Evolutionary conservation across 768 basidiomycete species (phyloP), one percentile per base, ranked within the genome.

Genomic region (Serendipita indica): DNA sequence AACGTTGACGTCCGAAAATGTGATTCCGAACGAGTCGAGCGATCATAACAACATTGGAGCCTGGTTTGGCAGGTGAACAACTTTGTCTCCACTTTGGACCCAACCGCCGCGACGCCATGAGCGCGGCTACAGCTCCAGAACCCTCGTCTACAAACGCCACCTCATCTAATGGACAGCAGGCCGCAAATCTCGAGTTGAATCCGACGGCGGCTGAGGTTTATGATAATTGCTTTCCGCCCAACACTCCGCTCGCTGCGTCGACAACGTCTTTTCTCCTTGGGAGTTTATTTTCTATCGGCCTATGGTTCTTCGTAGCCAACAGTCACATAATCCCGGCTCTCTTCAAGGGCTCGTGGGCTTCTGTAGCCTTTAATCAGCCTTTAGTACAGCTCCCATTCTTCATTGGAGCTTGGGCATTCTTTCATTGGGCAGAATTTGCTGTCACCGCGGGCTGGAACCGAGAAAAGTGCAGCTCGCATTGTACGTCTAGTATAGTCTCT

Each of bases 371-470:
- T 27, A 54, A 54, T 33, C 54, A 35, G 5, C 30, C 45, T 33
- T 54, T 60, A 1, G 33, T 61, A 59, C 86, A 86, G 65, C 74
- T 96, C 1, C 89, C 86, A 0, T 82, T 88, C 69, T 98, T 92
- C 69, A 62, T 88, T 37, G 81, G 85, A 33, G 76, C 84, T 3
- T 90, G 89, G 87, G 77, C 88, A 0, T 73, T 76, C 33, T 99
- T 99, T 69, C 96, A 99, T 66, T 86, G 90, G 81, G 81, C 79
- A 12, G 96, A 99, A 69, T 98, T 92, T 66, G 86, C 85, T 34
- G 90, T 93, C 3, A 96, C 96, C 4, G 93, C 93, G 0, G 89
- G 89, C 22, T 98, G 89, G 86, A 98, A 98, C 69, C 72, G 84
- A 37, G 84, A 86, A 57, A 96, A 93, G 71, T 86, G 91, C 66